Conservation (phyloP, 371 early-diverging fungal genomes). For the Globomyces sp. region DNA sequence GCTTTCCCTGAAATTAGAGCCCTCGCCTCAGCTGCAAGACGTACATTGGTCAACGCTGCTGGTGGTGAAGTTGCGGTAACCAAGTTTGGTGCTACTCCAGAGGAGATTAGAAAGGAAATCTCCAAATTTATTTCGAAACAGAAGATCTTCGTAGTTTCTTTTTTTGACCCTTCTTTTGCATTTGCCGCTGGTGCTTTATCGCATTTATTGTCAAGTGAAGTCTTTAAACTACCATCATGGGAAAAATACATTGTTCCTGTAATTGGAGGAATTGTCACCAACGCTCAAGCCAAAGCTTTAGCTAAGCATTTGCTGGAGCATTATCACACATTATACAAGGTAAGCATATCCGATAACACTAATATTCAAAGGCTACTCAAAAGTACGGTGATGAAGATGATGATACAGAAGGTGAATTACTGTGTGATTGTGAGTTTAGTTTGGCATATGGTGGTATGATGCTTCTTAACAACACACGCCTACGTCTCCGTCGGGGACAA, state of each 20-base stretch:
- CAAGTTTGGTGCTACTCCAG: conserved; percentile 26
- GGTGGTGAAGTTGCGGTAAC: conserved; percentile 20
- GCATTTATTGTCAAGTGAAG: neutral
- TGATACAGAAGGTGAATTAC: conserved; percentile 68
- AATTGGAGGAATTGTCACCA: neutral
- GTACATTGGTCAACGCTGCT: conserved; percentile 38
- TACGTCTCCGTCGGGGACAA: conserved; percentile 73
- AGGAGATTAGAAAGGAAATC: conserved; percentile 41
- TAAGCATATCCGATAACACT: neutral
- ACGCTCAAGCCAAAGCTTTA: neutral
- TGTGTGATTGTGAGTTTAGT: conserved; percentile 75
- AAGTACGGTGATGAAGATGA: conserved; percentile 48
- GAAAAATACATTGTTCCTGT: neutral
- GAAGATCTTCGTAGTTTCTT: conserved; percentile 10
- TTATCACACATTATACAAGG: conserved; percentile 18
- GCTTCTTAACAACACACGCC: conserved; percentile 70
- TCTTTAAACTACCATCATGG: neutral
- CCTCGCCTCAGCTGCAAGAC: conserved; percentile 46
- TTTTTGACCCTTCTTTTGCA: neutral
- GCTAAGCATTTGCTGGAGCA: conserved; percentile 13
- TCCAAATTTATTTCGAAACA: conserved; percentile 10
- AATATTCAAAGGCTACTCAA: conserved; percentile 15
- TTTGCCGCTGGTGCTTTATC: neutral
- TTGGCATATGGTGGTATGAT: conserved; percentile 83
- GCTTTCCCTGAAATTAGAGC: conserved; percentile 78